Percentiles rank a stretch among this genome's conserved stretches.
Evolutionary conservation across 1,284 basidiomycete genomes (phyloP).

Genomic region (Leccinum pallidistipes): DNA sequence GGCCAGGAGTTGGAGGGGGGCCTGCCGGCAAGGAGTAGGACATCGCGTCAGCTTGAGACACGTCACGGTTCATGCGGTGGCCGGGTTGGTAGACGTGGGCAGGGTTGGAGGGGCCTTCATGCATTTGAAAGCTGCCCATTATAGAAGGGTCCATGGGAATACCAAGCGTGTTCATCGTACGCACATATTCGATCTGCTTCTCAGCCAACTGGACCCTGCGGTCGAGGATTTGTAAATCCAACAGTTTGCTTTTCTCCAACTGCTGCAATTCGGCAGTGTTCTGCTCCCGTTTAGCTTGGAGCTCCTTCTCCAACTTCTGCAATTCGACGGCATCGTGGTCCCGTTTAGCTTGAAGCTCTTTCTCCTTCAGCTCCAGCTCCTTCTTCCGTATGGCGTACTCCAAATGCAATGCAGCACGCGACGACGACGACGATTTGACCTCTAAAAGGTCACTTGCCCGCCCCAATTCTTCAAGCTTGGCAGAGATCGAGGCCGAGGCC

Average conservation of each 20-base stretch:
- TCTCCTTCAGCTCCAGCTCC: background rate
- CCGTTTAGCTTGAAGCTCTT: background rate
- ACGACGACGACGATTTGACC: background rate
- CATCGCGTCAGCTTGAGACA: background rate
- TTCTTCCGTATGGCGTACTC: background rate
- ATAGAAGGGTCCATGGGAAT: background rate
- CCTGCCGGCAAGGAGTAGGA: background rate
- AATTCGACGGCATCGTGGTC: background rate
- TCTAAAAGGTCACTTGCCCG: background rate
- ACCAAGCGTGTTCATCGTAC: background rate
- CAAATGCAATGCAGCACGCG: background rate
- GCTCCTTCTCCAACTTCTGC: background rate
- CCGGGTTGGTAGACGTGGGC: background rate
- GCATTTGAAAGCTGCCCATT: background rate
- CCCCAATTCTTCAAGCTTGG: background rate
- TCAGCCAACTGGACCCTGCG: background rate
- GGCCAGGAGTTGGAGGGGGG: background rate
- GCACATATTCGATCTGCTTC: background rate
- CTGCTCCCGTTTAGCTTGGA: too few relatives aligned
- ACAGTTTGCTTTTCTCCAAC: too few relatives aligned
- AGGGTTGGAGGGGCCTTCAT: background rate
- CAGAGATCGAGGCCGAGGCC: background rate
- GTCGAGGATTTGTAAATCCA: background rate
- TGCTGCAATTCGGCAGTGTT: too few relatives aligned
- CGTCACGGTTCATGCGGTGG: background rate